These are phyloP conservation scores for Starmerella stellata DNA, from an alignment of 805 yeast genomes.

Conservation along the genomic window DNA sequence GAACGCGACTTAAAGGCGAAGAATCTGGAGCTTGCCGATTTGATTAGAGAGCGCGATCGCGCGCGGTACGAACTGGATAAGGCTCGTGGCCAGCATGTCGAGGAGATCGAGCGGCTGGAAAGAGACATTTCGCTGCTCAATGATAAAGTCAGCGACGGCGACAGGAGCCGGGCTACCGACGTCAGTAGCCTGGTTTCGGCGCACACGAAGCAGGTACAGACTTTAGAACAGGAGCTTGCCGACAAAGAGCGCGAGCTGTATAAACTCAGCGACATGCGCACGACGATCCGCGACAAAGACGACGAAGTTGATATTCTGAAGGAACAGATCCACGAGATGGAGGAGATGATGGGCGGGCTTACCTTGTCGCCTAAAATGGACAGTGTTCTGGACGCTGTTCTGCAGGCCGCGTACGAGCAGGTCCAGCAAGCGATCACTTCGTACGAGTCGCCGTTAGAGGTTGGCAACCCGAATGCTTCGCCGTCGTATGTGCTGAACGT, in stretches of 20 bases:
- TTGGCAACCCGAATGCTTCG: slow-evolving; percentile 60
- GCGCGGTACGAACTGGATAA: slow-evolving; percentile 70
- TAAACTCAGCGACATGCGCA: slow-evolving; percentile 22
- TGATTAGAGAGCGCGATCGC: slow-evolving; percentile 75
- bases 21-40: slow-evolving; percentile 71
- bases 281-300: slow-evolving; percentile 42
- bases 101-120: slow-evolving; percentile 46
- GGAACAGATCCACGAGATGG: slow-evolving; percentile 42
- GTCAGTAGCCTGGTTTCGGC: slow-evolving; percentile 30
- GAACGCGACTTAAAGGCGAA: slow-evolving; percentile 73
- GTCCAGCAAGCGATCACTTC: slow-evolving; percentile 56
- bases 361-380: slow-evolving; percentile 18
- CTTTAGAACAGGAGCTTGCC: slow-evolving; percentile 15
- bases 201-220: slow-evolving; percentile 13
- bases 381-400: slow-evolving; percentile 49
- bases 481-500: slow-evolving; percentile 51
- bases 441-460: slow-evolving; percentile 57
- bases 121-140: slow-evolving; percentile 46
- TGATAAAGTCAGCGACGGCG: slow-evolving; percentile 39
- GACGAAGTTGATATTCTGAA: slow-evolving; percentile 63
- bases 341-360: slow-evolving; percentile 43
- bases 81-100: slow-evolving; percentile 42
- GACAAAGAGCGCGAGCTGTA: slow-evolving; percentile 18
- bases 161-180: slow-evolving; percentile 46
- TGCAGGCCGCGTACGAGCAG: slow-evolving; percentile 48